Evolutionary conservation across 2,329 filamentous ascomycete species (phyloP).

Genomic region (Aspergillus neoniger): DNA sequence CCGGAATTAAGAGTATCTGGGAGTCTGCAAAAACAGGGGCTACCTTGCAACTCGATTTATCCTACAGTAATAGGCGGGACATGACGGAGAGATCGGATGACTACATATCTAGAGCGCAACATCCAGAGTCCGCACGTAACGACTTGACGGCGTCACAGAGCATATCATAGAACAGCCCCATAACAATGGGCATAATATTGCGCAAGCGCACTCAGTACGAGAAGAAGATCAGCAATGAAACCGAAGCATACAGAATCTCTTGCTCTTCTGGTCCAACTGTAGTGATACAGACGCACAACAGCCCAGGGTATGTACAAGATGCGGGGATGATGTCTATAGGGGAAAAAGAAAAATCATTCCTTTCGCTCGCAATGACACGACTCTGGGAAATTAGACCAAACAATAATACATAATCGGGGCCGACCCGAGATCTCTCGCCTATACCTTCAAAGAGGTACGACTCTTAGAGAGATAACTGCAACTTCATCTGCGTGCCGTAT

Average conservation of each 20-base stretch:
- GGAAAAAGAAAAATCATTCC: slow-evolving; percentile 39
- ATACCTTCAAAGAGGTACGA: slow-evolving; percentile 38
- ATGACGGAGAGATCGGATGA: neutral
- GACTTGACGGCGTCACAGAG: slow-evolving; percentile 10
- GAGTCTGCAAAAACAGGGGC: neutral
- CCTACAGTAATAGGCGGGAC: neutral
- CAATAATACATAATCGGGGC: slow-evolving; percentile 46
- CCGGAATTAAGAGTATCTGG: slow-evolving; percentile 22
- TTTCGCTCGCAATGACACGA: slow-evolving; percentile 46
- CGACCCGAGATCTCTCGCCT: slow-evolving; percentile 35
- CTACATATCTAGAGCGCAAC: neutral
- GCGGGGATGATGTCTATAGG: slow-evolving; percentile 44
- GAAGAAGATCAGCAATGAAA: slow-evolving; percentile 22
- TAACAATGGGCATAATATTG: slow-evolving; percentile 8
- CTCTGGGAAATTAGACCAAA: slow-evolving; percentile 44
- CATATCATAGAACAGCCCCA: slow-evolving; percentile 15
- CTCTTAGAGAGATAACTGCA: slow-evolving; percentile 33
- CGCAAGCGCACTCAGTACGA: slow-evolving; percentile 9
- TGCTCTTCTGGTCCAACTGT: slow-evolving; percentile 42
- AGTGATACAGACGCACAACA: slow-evolving; percentile 42
- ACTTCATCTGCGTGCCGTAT: slow-evolving; percentile 32
- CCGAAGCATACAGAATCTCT: slow-evolving; percentile 37
- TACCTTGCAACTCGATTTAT: neutral
- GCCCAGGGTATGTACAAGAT: slow-evolving; percentile 47
- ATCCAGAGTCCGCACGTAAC: neutral